phyloP scores from a whole-genome alignment of 306 rosid genomes.

The Begonia masoniana region DNA sequence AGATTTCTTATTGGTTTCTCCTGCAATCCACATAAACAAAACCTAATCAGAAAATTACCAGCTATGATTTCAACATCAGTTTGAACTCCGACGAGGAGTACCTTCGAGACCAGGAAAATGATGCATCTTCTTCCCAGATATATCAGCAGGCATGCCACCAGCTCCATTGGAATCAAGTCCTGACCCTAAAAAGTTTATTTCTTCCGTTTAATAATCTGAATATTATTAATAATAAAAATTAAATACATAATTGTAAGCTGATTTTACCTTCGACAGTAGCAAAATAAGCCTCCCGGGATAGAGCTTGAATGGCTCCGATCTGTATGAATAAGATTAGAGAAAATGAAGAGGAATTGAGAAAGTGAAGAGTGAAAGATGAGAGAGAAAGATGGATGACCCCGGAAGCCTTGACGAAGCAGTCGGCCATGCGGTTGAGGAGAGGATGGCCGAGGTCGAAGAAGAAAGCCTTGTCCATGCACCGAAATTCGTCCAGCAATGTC shows the following conservation, averaged over 20 bases:
- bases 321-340: conserved; percentile 5
- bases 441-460: conserved; percentile 84
- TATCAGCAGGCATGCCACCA: conserved; percentile 26
- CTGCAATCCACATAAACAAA: conserved; percentile 19
- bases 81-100: conserved; percentile 1
- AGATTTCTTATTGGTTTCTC: conserved; percentile 57
- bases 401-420: conserved; percentile 69
- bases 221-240: too few relatives aligned
- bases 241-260: neutral
- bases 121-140: conserved; percentile 23
- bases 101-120: conserved; percentile 54
- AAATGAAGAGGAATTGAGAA: neutral
- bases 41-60: neutral
- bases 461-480: conserved; percentile 31
- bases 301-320: conserved; percentile 87
- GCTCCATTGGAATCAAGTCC: conserved; percentile 28
- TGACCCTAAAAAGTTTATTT: conserved; percentile 9
- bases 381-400: conserved; percentile 25
- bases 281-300: conserved; percentile 70
- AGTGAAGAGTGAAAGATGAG: neutral
- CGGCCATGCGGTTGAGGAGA: conserved; percentile 75
- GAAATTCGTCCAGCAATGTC: conserved; percentile 38
- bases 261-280: conserved; percentile 44
- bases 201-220: neutral
- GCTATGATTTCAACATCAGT: too few relatives aligned